Percentiles rank a stretch among this genome's conserved stretches.
Evolutionary conservation across 345 rosid genomes (phyloP).

Genomic region (Eucalyptus marginata): DNA sequence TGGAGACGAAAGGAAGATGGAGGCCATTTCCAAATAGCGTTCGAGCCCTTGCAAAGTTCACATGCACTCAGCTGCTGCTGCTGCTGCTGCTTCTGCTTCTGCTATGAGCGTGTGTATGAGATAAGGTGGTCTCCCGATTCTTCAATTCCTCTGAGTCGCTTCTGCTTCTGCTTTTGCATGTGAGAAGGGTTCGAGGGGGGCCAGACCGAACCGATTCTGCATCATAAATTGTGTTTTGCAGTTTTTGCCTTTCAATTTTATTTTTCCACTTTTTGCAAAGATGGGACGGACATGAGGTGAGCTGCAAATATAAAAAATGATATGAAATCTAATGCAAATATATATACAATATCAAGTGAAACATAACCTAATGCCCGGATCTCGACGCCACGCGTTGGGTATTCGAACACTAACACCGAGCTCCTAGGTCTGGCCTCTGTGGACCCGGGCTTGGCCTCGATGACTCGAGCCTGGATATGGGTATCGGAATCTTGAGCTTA

Average conservation of each 20-base stretch:
- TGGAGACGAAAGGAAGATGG: neutral
- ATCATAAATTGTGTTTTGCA: neutral
- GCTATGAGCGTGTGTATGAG: neutral
- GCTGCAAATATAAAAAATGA: neutral
- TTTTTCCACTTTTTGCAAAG: neutral
- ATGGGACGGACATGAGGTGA: neutral
- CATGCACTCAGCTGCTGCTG: neutral
- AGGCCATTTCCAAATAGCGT: neutral
- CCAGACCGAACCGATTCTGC: neutral
- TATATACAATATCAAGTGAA: neutral
- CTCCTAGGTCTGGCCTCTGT: fast-evolving
- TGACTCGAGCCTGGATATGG: neutral
- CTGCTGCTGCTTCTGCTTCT: neutral
- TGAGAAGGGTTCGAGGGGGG: neutral
- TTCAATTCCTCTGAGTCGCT: neutral
- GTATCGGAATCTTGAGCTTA: neutral
- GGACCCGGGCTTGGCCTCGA: neutral
- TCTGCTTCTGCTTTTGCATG: neutral
- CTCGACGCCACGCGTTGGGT: neutral
- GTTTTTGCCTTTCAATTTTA: neutral
- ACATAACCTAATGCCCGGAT: neutral
- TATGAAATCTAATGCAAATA: neutral
- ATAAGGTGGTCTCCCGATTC: neutral
- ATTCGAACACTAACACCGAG: neutral
- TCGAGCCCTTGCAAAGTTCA: neutral